Evolutionary conservation across 139 green algal species (phyloP), one percentile per base, ranked within the genome.

Genomic region (Coelastrella sp.): DNA sequence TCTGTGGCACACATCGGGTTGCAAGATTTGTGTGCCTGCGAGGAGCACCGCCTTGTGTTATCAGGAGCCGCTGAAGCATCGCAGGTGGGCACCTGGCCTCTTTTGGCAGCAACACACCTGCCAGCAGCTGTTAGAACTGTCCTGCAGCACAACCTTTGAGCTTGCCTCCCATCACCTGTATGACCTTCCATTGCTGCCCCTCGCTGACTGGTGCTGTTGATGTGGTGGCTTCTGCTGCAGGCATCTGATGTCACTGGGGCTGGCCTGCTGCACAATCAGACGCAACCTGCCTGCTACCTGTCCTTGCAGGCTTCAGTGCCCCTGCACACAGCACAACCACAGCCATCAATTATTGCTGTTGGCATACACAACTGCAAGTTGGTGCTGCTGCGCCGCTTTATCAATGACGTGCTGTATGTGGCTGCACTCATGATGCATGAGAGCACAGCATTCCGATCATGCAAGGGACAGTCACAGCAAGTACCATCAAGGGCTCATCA

Each of bases 41-140:
- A 73, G 48, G 80, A 86, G 67, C 80, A 86, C 35, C 80, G 80
- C 0, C 50, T 73, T 27, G 68, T 86, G 48, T 67, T 86, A 32
- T 86, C 80, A 63, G 60, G 75, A 5, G 51, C 75, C 30, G 30
- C 30, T 38, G 75, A 69, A 32, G 34, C 75, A 15, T 82, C 51
- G 13, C 25, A 53, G 75, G 75, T 82, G 37, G 45, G 45, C 15
- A 23, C 45, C 11, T 13, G 15, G 45, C 15, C 11, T 57, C 11
- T 57, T 57, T 9, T 57, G 45, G 45, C 45, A 57, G 45, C 45
- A 9, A 57, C 45, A 57, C 45, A 13, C 15, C 11, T 57, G 45
- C 45, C 45, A 57, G 11, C 45, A 57, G 45, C 45, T 57, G 45
- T 57, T 57, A 13, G 11, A 57, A 57, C 45, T 57, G 1, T 57